Conservation (phyloP, 208 protist genomes). For the Spongospora subterranea region DNA sequence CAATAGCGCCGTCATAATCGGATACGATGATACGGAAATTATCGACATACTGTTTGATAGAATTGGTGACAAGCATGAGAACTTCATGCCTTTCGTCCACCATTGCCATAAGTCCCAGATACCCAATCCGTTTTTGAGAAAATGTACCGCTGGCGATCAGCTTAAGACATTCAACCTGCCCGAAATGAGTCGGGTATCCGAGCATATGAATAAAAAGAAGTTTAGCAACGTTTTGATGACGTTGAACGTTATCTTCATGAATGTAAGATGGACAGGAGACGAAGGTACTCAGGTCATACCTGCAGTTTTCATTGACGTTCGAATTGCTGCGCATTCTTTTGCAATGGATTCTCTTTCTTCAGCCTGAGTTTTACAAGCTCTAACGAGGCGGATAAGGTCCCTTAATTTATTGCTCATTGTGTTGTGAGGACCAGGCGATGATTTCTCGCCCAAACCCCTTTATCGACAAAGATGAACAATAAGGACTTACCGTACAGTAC, state of each 20-base stretch:
- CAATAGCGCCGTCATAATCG: background rate
- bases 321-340: slow-evolving; percentile 91
- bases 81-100: slow-evolving; percentile 88
- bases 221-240: slow-evolving; percentile 96
- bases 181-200: slow-evolving; percentile 88
- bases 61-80: slow-evolving; percentile 84
- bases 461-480: too few species aligned
- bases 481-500: too few species aligned
- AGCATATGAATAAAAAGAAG: slow-evolving; percentile 93
- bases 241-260: slow-evolving; percentile 81
- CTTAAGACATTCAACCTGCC: slow-evolving; percentile 89
- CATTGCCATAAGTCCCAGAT: slow-evolving; percentile 86
- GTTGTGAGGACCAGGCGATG: background rate
- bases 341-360: slow-evolving; percentile 94
- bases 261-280: background rate
- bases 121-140: slow-evolving; percentile 88
- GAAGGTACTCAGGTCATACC: slow-evolving; percentile 2
- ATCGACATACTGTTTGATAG: slow-evolving; percentile 81
- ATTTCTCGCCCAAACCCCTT: too few species aligned
- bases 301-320: slow-evolving; percentile 84
- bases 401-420: slow-evolving; percentile 70
- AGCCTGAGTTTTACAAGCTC: slow-evolving; percentile 90
- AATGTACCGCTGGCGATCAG: slow-evolving; percentile 83
- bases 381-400: slow-evolving; percentile 94
- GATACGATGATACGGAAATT: background rate